These are phyloP conservation scores for Torulaspora maleeae DNA, from an alignment of 805 yeast genomes.

Conservation along the genomic window DNA sequence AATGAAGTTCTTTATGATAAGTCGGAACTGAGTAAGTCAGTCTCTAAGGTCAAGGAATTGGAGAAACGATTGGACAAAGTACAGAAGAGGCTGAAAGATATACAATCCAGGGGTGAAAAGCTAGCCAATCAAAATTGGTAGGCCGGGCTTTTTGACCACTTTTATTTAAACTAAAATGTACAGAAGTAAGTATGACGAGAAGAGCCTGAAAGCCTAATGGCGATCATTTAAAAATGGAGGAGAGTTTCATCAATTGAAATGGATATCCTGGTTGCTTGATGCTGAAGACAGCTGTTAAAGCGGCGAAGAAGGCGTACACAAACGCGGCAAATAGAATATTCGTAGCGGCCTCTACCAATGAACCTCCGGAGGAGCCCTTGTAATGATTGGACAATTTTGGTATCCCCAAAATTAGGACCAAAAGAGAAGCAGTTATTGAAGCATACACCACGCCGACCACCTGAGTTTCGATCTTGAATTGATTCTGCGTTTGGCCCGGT, in stretches of 20 bases:
- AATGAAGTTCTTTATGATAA: conserved; percentile 19
- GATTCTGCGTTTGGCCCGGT: conserved; percentile 64
- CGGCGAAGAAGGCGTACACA: conserved; percentile 57
- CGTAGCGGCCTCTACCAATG: conserved; percentile 18
- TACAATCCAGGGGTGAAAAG: conserved; percentile 8
- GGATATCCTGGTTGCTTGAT: conserved; percentile 77
- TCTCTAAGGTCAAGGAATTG: conserved; percentile 12
- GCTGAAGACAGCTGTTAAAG: conserved; percentile 59
- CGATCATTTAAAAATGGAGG: conserved; percentile 16
- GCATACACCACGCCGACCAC: conserved; percentile 72
- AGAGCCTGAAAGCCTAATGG: not conserved
- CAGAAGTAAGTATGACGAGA: not conserved
- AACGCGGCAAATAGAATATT: conserved; percentile 47
- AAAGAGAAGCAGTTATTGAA: conserved; percentile 52
- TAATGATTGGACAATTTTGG: conserved; percentile 37
- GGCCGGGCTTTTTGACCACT: not conserved
- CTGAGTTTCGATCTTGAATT: conserved; percentile 87
- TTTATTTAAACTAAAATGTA: not conserved
- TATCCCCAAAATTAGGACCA: conserved; percentile 54
- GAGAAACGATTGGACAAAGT: conserved; percentile 14
- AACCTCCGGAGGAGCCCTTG: conserved; percentile 37
- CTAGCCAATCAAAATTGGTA: conserved; percentile 6
- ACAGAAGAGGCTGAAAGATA: conserved; percentile 10
- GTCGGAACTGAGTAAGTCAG: conserved; percentile 7
- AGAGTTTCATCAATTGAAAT: conserved; percentile 46